Evolutionary conservation across 352 stramenopile genomes (phyloP), one percentile per base, ranked within the genome.

Genomic region (Phytophthora pinifolia): DNA sequence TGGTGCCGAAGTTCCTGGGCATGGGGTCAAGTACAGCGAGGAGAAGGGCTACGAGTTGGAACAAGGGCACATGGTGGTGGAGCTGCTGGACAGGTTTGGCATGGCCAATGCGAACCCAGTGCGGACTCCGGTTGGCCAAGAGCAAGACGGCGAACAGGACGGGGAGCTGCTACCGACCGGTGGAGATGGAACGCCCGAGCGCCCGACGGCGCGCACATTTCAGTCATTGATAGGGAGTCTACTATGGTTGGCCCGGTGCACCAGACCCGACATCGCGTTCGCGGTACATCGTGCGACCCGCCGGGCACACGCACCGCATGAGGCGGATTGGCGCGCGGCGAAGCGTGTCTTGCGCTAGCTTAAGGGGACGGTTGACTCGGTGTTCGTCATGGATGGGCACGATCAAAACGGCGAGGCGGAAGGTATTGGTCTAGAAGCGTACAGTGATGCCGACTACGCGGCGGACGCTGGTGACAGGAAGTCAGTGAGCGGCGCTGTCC

Each of bases 171-270:
- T 70, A 18, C 56, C 49, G 9, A 45, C 12, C 1, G 18, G 7
- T 14, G 29, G 18, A 13, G 14, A 13, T 6, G 47, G 45, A 4
- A 36, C 10, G 1, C 22, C 41, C 2, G 27, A 31, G 6, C 13
- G 12, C 6, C 61, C 62, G 7, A 70, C 52, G 0, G 25, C 65
- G 4, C 51, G 48, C 30, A 65, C 18, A 2, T 76, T 79, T n/a
- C 63, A 70, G 60, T 72, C 66, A 0, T 14, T 83, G 7, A 50
- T 76, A 0, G 67, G 63, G 0, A 77, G 57, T 13, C 46, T 80
- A 14, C 41, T 77, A 2, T 80, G 67, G 64, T 54, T 72, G 4
- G 27, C 65, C 2, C n/a, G 65, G 4, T 78, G 59, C 43, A 75
- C 63, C 2, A 14, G 64, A 7, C 60, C 59, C 0, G 70, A 69